A percentile compares a stretch with the other conserved stretches of the same genome.
Conservation (phyloP, 305 asterid species). For the Euphrasia arctica region DNA sequence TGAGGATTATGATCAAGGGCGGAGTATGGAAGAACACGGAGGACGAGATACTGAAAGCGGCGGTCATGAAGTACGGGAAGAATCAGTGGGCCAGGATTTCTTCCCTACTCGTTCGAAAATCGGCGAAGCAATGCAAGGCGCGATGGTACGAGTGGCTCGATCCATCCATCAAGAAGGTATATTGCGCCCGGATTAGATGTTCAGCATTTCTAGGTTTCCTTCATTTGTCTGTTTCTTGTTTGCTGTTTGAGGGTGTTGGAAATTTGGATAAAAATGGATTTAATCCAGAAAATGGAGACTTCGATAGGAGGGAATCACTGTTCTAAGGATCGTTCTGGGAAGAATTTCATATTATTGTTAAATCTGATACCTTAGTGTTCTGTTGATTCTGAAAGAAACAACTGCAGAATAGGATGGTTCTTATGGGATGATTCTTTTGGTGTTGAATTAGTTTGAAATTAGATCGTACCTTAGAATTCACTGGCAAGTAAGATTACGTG, state of each 20-base stretch:
- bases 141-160: constrained; percentile 99
- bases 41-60: constrained; percentile 94
- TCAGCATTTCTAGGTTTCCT: not conserved
- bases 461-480: too few species aligned
- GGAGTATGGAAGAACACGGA: constrained; percentile 99
- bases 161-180: constrained; percentile 88
- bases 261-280: not conserved
- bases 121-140: constrained; percentile 97
- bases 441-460: too few species aligned
- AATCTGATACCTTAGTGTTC: too few species aligned
- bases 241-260: not conserved
- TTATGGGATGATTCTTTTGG: too few species aligned
- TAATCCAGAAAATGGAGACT: not conserved
- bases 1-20: constrained; percentile 99
- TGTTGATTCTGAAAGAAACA: too few species aligned
- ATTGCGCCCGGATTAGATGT: not conserved
- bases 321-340: not conserved
- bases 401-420: too few species aligned
- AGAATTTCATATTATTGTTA: not conserved
- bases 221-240: not conserved
- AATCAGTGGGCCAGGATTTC: constrained; percentile 98
- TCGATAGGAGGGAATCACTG: too few species aligned
- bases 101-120: constrained; percentile 85
- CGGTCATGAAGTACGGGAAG: constrained; percentile 98
- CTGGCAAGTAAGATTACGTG: too few species aligned